These are phyloP conservation scores for Eucalyptus rudis DNA, from an alignment of 345 rosid genomes.

Conservation along the genomic window DNA sequence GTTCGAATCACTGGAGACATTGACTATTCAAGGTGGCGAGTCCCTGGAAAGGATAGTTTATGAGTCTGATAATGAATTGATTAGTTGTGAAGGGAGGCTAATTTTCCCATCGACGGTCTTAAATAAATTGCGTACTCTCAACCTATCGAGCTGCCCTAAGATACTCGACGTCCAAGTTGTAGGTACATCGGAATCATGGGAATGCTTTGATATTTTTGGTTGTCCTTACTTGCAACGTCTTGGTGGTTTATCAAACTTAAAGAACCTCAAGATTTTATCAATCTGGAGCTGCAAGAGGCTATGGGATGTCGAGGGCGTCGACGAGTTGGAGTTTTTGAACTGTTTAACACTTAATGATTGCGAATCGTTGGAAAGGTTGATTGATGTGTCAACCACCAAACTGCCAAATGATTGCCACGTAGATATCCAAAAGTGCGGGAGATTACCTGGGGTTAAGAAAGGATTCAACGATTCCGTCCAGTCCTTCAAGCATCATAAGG, in stretches of 20 bases:
- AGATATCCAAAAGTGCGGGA: accelerated
- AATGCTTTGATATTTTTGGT: accelerated
- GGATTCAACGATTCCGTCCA: accelerated
- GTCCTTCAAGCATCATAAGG: background rate
- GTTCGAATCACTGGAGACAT: background rate
- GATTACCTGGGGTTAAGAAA: background rate
- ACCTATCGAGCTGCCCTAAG: accelerated
- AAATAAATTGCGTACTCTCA: background rate
- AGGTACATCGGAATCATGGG: accelerated
- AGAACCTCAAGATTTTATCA: accelerated
- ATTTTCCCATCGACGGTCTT: background rate
- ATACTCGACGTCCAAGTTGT: no score
- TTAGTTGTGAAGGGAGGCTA: background rate
- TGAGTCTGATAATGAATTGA: background rate
- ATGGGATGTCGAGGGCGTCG: background rate
- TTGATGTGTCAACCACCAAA: background rate
- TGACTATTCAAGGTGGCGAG: accelerated
- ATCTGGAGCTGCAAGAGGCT: accelerated
- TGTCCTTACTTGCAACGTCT: accelerated
- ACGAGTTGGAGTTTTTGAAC: background rate
- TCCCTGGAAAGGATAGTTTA: background rate
- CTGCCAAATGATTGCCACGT: background rate
- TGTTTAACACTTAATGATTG: accelerated
- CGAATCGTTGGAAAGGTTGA: background rate
- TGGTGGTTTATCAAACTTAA: no score